A percentile compares a stretch with the other conserved stretches of the same genome.
phyloP scores from a whole-genome alignment of 805 yeast species.

The Saccharomyces jurei region DNA sequence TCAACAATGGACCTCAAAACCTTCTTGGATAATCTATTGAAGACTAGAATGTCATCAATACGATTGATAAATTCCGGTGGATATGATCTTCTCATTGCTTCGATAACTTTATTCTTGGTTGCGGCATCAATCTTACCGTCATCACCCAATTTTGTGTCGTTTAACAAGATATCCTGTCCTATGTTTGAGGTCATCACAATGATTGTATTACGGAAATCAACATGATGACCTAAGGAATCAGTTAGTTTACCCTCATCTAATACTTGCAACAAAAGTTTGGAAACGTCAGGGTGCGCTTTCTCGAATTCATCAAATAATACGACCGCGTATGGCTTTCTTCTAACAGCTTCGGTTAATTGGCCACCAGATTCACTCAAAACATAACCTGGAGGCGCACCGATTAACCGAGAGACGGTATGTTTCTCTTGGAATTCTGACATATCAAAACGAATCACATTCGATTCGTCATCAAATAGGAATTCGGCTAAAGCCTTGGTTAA shows the following conservation, averaged over 20 bases:
- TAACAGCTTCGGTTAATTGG: slow-evolving; percentile 90
- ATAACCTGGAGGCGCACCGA: slow-evolving; percentile 98
- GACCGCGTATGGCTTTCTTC: slow-evolving; percentile 91
- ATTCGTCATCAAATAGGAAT: slow-evolving; percentile 82
- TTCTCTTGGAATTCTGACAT: slow-evolving; percentile 98
- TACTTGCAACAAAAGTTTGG: slow-evolving; percentile 83
- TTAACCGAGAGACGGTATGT: slow-evolving; percentile 80
- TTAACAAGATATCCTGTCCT: slow-evolving; percentile 81
- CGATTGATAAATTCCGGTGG: slow-evolving; percentile 96
- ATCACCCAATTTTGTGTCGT: slow-evolving; percentile 47
- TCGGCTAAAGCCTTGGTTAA: slow-evolving; percentile 87
- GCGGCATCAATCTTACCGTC: slow-evolving; percentile 50
- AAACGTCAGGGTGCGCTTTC: slow-evolving; percentile 93
- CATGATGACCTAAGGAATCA: slow-evolving; percentile 89
- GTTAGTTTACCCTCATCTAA: slow-evolving; percentile 92
- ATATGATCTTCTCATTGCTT: slow-evolving; percentile 61
- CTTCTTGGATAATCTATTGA: slow-evolving; percentile 75
- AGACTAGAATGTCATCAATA: slow-evolving; percentile 86
- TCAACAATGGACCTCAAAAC: slow-evolving; percentile 78
- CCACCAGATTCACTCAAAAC: slow-evolving; percentile 92
- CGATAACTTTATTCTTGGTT: slow-evolving; percentile 52
- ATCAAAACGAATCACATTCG: slow-evolving; percentile 83
- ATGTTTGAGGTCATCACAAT: slow-evolving; percentile 95
- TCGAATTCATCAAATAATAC: slow-evolving; percentile 93
- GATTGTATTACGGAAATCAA: slow-evolving; percentile 89